Base-by-base conservation (phyloP, 106 monocot genomes). In the Dendrobium chrysotoxum region DNA sequence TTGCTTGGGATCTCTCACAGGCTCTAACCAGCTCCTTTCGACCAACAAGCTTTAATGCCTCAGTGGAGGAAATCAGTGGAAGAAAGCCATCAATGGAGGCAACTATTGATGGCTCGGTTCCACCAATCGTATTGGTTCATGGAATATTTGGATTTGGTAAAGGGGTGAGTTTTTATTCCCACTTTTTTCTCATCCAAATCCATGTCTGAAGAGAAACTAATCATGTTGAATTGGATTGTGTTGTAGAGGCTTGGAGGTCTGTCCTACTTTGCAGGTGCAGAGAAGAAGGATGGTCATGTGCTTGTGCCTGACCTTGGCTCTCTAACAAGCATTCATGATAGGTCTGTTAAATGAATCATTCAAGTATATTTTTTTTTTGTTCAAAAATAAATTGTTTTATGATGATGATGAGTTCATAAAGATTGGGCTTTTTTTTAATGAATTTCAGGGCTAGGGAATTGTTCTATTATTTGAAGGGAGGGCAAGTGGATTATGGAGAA, bases 281-380 rank as follows among this genome's bases (percentile, higher is more conserved):
- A 94, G 88, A 91, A 87, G 89, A 91, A 85, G 84, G 91, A 92
- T 61, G 90, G 87, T 10, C 81, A 85, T 25, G 91, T 94, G 57
- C 88, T 94, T 5, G 94, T 94, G 41, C 94, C 94, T 3, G 94
- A 94, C 73, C 82, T 94, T 83, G 94, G 94, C n/a, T 94, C 94
- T 17, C 79, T 91, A 70, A 92, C 94, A 45, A 95, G 94, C 86
- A 87, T 92, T 44, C 84, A 95, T 80, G 94, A 95, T 75, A 91
- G 94, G 94, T 95, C 46, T 45, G 41, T 45, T 53, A 41, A n/a
- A n/a, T n/a, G n/a, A n/a, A n/a, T n/a, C n/a, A n/a, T n/a, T n/a
- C n/a, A n/a, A n/a, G n/a, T n/a, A n/a, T n/a, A n/a, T n/a, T n/a
- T n/a, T n/a, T n/a, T n/a, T n/a, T n/a, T 50, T 12, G 1, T 4